A percentile compares a stretch with the other conserved stretches of the same genome.
phyloP scores from a whole-genome alignment of 2,329 filamentous ascomycete species.

The Gnomoniopsis smithogilvyi region DNA sequence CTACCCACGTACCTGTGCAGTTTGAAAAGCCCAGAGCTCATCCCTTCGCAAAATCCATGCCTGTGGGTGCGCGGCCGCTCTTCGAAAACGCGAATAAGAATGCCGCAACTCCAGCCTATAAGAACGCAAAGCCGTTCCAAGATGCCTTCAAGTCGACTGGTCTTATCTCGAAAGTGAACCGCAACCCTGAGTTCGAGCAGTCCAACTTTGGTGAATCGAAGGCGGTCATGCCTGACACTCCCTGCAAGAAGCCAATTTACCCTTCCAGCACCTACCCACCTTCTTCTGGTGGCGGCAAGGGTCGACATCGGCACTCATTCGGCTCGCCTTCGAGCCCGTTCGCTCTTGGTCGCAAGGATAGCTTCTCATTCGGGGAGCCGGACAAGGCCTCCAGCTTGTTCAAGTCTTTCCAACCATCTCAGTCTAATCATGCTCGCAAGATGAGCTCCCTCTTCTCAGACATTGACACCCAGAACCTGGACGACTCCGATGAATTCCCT shows the following conservation, averaged over 20 bases:
- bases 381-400: conserved; percentile 67
- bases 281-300: conserved; percentile 53
- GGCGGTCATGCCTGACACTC: conserved; percentile 85
- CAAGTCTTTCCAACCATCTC: conserved; percentile 60
- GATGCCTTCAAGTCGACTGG: conserved; percentile 93
- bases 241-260: conserved; percentile 81
- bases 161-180: conserved; percentile 90
- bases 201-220: conserved; percentile 44
- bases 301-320: conserved; percentile 69
- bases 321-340: conserved; percentile 80
- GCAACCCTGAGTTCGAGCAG: conserved; percentile 66
- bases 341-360: conserved; percentile 28
- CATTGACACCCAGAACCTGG: conserved; percentile 34
- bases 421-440: conserved; percentile 43
- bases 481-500: conserved; percentile 69
- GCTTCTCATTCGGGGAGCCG: conserved; percentile 47
- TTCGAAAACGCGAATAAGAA: conserved; percentile 44
- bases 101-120: conserved; percentile 79
- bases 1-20: conserved; percentile 57
- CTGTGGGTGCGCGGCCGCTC: conserved; percentile 55
- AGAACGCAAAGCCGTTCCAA: conserved; percentile 71
- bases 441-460: conserved; percentile 73
- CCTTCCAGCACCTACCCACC: conserved; percentile 66
- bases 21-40: conserved; percentile 48
- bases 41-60: conserved; percentile 72